A percentile compares a stretch with the other conserved stretches of the same genome.
Evolutionary conservation across 1,284 basidiomycete species (phyloP).

Genomic region (Inonotus obliquus): DNA sequence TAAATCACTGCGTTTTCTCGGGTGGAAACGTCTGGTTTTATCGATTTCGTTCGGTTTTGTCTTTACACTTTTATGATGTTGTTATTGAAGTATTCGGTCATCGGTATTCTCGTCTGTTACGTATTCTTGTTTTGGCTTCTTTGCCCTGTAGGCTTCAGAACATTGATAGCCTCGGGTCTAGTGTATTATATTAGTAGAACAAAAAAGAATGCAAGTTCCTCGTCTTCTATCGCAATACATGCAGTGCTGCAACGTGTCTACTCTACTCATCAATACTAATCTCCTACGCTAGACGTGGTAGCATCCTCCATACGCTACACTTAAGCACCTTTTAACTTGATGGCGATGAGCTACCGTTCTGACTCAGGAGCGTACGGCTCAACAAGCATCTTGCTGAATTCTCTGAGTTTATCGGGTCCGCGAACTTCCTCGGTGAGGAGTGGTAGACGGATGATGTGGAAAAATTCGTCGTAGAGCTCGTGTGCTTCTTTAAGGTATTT

Average conservation of each 20-base stretch:
- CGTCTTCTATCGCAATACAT: too few species aligned
- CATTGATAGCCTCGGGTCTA: background rate
- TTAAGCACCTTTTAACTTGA: background rate
- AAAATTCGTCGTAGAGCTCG: constrained; percentile 95
- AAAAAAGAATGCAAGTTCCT: too few species aligned
- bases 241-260: too few species aligned
- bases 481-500: constrained; percentile 94
- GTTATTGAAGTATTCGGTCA: background rate
- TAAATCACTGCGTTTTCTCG: background rate
- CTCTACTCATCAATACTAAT: too few species aligned
- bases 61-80: background rate
- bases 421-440: constrained; percentile 95
- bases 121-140: background rate
- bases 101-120: background rate
- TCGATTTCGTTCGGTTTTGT: too few species aligned
- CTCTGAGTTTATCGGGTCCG: constrained; percentile 88
- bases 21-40: too few species aligned
- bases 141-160: background rate
- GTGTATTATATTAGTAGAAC: background rate
- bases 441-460: constrained; percentile 92
- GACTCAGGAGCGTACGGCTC: constrained; percentile 45
- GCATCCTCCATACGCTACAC: background rate
- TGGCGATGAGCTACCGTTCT: constrained; percentile 4
- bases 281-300: too few species aligned
- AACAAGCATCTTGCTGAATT: constrained; percentile 86